Conservation (phyloP, 495 filamentous ascomycete species). For the Cairneyella variabilis region DNA sequence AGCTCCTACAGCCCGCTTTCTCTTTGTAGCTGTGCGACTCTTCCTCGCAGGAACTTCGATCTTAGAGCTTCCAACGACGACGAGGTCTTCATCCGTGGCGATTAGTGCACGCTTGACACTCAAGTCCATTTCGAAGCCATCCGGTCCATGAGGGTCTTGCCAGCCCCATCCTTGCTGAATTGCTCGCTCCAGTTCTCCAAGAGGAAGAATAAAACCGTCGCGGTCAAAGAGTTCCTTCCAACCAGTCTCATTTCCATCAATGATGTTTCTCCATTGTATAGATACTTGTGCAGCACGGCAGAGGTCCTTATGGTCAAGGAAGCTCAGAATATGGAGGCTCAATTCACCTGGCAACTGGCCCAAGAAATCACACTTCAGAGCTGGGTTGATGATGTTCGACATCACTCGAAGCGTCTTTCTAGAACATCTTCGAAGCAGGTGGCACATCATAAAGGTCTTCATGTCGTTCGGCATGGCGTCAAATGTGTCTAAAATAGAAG, state of each 20-base stretch:
- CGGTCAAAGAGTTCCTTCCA: conserved; percentile 92
- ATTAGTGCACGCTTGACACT: conserved; percentile 38
- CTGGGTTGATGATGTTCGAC: conserved; percentile 89
- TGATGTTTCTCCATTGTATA: conserved; percentile 83
- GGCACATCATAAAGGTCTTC: conserved; percentile 94
- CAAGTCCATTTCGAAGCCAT: conserved; percentile 79
- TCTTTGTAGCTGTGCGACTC: conserved; percentile 21
- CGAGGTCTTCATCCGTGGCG: conserved; percentile 39
- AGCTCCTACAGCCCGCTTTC: conserved; percentile 24
- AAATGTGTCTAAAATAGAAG: conserved; percentile 81
- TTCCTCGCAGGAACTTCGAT: conserved; percentile 13
- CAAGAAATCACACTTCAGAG: conserved; percentile 93
- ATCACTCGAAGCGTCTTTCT: conserved; percentile 90
- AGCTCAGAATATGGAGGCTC: conserved; percentile 79
- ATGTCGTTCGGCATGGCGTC: conserved; percentile 83
- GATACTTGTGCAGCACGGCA: conserved; percentile 93
- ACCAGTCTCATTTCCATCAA: conserved; percentile 87
- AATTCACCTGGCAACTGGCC: conserved; percentile 80
- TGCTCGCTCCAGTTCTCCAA: conserved; percentile 80
- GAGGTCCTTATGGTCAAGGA: conserved; percentile 81
- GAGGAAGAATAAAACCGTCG: conserved; percentile 74
- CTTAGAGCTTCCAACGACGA: conserved; percentile 1
- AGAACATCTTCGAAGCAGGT: conserved; percentile 82
- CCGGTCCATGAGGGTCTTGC: conserved; percentile 75
- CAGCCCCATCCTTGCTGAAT: conserved; percentile 98